Evolutionary conservation across 495 filamentous ascomycete species (phyloP), one percentile per base, ranked within the genome.

Genomic region (Trichoderma asperelloides): DNA sequence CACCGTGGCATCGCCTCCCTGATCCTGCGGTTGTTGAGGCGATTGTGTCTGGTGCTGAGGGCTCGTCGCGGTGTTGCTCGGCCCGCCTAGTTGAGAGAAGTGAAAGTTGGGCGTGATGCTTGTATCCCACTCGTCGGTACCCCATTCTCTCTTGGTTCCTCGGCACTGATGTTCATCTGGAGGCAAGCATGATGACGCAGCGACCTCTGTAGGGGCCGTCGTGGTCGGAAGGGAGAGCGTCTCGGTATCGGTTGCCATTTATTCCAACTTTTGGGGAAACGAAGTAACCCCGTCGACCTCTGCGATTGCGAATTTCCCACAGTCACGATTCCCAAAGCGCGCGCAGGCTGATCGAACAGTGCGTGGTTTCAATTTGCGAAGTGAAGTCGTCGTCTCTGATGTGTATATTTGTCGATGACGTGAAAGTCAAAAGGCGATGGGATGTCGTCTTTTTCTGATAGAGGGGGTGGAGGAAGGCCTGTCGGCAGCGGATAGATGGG

Each of bases 371-470:
- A 60, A 11, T 28, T 28, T 13, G 30, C 25, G 25, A 1, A 37
- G 33, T 37, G 33, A 37, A 16, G n/a, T 27, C 23, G 55, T 28
- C 9, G 11, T 60, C 9, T 28, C 8, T 11, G 8, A 12, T 4
- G 15, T 0, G 9, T 28, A 12, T 60, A 30, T 28, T 1, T 11
- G 43, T 60, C 55, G 25, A 60, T 23, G 23, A 25, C 55, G 27
- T 60, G 15, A 60, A 30, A 4, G 23, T 25, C 33, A 37, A 37
- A 21, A 1, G 55, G 27, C 7, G 55, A 30, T 60, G 55, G 25
- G 55, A 60, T 30, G 55, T 60, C 55, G 55, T 60, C 62, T 64
- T 2, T 40, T 64, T 64, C 41, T 64, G 62, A 33, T 21, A 43
- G 62, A 33, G 30, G 62, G 33, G 62, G 40, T 18, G 25, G 16